Conservation (phyloP, 2,329 filamentous ascomycete species). For the Ceratocystis ficicola region DNA sequence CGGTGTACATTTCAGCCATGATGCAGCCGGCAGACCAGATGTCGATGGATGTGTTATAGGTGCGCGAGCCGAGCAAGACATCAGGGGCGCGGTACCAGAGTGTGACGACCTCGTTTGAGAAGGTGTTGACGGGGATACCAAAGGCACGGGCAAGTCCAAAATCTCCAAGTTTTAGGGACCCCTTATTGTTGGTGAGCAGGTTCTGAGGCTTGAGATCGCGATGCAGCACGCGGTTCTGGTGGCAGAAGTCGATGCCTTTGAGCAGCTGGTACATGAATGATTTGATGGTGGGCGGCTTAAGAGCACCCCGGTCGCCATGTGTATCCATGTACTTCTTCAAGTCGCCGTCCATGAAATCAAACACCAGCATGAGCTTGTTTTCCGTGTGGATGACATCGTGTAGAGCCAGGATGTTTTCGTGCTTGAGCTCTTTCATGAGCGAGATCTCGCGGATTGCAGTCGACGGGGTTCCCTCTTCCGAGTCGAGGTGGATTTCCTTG, state of each 20-base stretch:
- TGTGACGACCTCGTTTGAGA: constrained; percentile 95
- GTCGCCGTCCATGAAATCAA: constrained; percentile 98
- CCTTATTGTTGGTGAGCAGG: constrained; percentile 84
- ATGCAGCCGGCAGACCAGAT: constrained; percentile 99
- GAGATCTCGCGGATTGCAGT: constrained; percentile 98
- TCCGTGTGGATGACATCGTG: constrained; percentile 99
- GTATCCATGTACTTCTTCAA: constrained; percentile 98
- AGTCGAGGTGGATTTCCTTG: constrained; percentile 98
- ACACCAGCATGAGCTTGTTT: constrained; percentile 99
- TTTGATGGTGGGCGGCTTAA: constrained; percentile 87
- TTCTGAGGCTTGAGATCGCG: constrained; percentile 95
- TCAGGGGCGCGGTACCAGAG: constrained; percentile 96
- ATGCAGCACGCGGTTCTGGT: constrained; percentile 91
- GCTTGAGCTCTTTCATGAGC: constrained; percentile 98
- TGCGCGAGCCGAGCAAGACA: constrained; percentile 82
- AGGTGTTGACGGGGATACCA: constrained; percentile 94
- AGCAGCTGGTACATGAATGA: constrained; percentile 98
- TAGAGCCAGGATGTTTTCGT: constrained; percentile 93
- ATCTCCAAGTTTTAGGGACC: constrained; percentile 81
- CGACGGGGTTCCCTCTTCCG: constrained; percentile 91
- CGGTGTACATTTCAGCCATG: constrained; percentile 99
- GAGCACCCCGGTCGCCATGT: constrained; percentile 72
- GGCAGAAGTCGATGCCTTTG: constrained; percentile 92
- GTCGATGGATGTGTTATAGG: constrained; percentile 99
- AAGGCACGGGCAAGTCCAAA: constrained; percentile 91